These are phyloP conservation scores for Phlyctochytrium bullatum DNA, from an alignment of 192 early-diverging fungal genomes.

Conservation along the genomic window DNA sequence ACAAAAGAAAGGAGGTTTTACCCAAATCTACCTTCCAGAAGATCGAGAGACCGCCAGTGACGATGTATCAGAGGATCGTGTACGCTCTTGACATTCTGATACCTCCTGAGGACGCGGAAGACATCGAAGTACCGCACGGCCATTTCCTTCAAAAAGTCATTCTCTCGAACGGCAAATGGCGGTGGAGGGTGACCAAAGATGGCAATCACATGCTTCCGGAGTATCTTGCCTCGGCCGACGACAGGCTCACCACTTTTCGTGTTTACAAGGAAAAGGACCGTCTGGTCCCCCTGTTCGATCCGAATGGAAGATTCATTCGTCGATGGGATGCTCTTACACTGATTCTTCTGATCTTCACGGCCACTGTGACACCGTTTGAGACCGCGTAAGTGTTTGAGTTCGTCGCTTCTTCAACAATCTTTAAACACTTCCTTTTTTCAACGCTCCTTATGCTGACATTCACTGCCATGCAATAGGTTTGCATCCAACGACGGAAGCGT, in stretches of 20 bases:
- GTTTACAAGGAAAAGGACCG: conserved; percentile 28
- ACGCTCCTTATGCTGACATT: too few relatives aligned
- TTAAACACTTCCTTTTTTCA: too few relatives aligned
- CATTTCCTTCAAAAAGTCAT: conserved; percentile 42
- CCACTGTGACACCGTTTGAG: conserved; percentile 50
- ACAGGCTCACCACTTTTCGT: conserved; percentile 27
- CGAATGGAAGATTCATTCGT: conserved; percentile 36
- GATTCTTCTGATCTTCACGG: conserved; percentile 49
- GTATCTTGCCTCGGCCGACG: conserved; percentile 35
- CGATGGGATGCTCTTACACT: conserved; percentile 50
- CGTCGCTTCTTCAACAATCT: too few relatives aligned
- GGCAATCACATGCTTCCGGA: conserved; percentile 31
- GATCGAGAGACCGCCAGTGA: conserved; percentile 20
- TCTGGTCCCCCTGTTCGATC: conserved; percentile 36
- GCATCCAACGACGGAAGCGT: conserved; percentile 13
- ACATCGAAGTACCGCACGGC: conserved; percentile 43
- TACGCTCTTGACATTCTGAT: conserved; percentile 46
- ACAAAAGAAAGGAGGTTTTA: background rate
- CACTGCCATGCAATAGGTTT: too few relatives aligned
- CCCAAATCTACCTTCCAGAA: conserved; percentile 14
- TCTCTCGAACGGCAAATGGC: conserved; percentile 23
- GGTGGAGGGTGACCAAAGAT: conserved; percentile 41
- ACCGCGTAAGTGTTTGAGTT: conserved; percentile 50
- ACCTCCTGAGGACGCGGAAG: conserved; percentile 34
- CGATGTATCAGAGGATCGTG: conserved; percentile 40